Evolutionary conservation across 2,329 filamentous ascomycete species (phyloP), one percentile per base, ranked within the genome.

Genomic region (Fusarium euwallaceae): DNA sequence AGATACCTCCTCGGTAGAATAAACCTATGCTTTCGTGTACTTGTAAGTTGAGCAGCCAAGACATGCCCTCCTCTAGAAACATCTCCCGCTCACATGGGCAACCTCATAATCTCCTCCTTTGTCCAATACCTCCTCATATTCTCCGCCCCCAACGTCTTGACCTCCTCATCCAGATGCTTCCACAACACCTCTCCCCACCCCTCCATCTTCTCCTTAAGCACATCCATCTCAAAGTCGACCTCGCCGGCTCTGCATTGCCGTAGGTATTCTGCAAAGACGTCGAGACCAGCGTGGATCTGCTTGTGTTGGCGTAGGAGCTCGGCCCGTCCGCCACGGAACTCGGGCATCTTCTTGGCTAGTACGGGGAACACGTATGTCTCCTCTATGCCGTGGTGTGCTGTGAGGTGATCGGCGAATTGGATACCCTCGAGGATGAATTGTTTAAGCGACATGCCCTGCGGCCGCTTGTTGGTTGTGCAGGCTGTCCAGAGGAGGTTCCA

Each of bases 51-150:
- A 69, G 34, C n/a, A 39, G 22, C 69, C 69, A 22, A 45, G 11
- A 37, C 16, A 6, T 22, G 22, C n/a, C 41, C n/a, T 43, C 22
- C 12, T 29, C 41, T 22, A 10, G 43, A 45, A 8, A 16, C 4
- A 5, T 22, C 10, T 24, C 17, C 6, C 39, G 37, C 24, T 83
- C 81, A 95, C 85, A 95, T 94, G 1, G 90, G 91, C 84, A 97
- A 87, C 61, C 84, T 83, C 81, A 83, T 86, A 82, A 98, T 92
- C 87, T 98, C 95, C 56, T 94, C 90, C 70, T 91, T 76, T 0
- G 87, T 93, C 94, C 94, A 98, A 82, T 93, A 95, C 82, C 87
- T 90, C 76, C 94, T 88, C 95, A 98, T 97, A 81, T 96, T 97
- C 82, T 97, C 93, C 53, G 95, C 95, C 3, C 92, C 90, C 36